Conservation (phyloP, 352 stramenopile genomes). For the Phytophthora melonis region DNA sequence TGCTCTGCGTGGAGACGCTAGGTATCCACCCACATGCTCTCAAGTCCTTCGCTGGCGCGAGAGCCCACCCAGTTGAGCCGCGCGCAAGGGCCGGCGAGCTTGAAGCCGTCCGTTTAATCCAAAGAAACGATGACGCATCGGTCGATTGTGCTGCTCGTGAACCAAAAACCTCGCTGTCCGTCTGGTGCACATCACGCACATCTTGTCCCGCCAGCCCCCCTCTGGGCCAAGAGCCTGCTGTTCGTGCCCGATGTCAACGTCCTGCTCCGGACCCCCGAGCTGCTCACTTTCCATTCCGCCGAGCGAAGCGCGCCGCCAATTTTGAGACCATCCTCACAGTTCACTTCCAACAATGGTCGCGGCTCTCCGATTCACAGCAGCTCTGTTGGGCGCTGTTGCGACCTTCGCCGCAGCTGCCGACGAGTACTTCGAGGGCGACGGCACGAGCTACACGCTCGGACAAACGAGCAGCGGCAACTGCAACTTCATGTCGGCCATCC, state of each 20-base stretch:
- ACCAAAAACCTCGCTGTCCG: conserved; percentile 30
- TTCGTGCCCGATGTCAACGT: conserved; percentile 13
- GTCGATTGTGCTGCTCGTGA: conserved; percentile 33
- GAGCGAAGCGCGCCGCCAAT: neutral
- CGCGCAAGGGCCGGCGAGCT: no score
- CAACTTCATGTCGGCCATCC: conserved; percentile 64
- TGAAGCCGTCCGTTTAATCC: no score
- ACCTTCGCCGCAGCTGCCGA: conserved; percentile 22
- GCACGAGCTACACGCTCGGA: conserved; percentile 54
- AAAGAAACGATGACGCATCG: conserved; percentile 25
- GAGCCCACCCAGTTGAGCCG: no score
- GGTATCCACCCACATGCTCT: neutral
- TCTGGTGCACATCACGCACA: conserved; percentile 24
- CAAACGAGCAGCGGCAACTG: conserved; percentile 54
- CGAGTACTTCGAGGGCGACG: conserved; percentile 52
- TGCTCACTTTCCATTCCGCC: conserved; percentile 38
- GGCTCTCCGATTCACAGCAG: conserved; percentile 19
- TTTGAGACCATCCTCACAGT: neutral
- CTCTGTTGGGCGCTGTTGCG: conserved; percentile 8
- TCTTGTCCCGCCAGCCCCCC: conserved; percentile 10
- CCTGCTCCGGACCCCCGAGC: conserved; percentile 8
- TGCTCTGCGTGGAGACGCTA: neutral
- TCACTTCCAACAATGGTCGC: conserved; percentile 19
- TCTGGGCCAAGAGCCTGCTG: conserved; percentile 8
- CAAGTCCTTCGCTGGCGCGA: no score